A percentile compares a stretch with the other conserved stretches of the same genome.
phyloP scores from a whole-genome alignment of 2,329 filamentous ascomycete species.

The Metarhizium rileyi region DNA sequence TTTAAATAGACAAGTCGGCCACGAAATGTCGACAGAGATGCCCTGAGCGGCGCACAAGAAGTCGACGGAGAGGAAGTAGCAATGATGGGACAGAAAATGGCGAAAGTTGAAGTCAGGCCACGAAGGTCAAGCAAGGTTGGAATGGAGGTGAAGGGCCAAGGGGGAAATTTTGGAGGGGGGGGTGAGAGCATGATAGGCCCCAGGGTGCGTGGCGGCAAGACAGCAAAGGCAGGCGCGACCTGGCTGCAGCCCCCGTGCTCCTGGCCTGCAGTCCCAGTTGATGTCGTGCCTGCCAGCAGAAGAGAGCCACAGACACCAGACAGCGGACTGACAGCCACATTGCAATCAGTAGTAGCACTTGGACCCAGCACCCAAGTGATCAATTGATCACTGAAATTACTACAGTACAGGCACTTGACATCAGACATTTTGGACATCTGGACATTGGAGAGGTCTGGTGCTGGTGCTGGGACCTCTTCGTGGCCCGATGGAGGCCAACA shows the following conservation, averaged over 20 bases:
- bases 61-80: slow-evolving; percentile 24
- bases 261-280: too few species aligned
- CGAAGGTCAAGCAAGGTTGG: not conserved
- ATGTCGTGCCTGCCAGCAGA: not conserved
- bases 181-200: slow-evolving; percentile 8
- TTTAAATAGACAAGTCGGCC: slow-evolving; percentile 16
- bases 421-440: not conserved
- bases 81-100: slow-evolving; percentile 22
- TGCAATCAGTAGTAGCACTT: too few species aligned
- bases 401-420: not conserved
- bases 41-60: slow-evolving; percentile 6
- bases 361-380: too few species aligned
- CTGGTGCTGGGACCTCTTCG: slow-evolving; percentile 16
- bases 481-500: slow-evolving; percentile 18
- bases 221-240: slow-evolving; percentile 4
- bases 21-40: slow-evolving; percentile 9
- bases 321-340: too few species aligned
- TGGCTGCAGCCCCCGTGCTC: not conserved
- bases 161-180: slow-evolving; percentile 13
- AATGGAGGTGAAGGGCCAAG: slow-evolving; percentile 12
- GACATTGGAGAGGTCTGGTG: slow-evolving; percentile 1
- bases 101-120: slow-evolving; percentile 13
- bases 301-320: not conserved
- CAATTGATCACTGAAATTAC: not conserved
- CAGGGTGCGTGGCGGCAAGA: slow-evolving; percentile 18